Base-by-base conservation (phyloP, 2,329 filamentous ascomycete genomes). In the Neonectria coccinea region DNA sequence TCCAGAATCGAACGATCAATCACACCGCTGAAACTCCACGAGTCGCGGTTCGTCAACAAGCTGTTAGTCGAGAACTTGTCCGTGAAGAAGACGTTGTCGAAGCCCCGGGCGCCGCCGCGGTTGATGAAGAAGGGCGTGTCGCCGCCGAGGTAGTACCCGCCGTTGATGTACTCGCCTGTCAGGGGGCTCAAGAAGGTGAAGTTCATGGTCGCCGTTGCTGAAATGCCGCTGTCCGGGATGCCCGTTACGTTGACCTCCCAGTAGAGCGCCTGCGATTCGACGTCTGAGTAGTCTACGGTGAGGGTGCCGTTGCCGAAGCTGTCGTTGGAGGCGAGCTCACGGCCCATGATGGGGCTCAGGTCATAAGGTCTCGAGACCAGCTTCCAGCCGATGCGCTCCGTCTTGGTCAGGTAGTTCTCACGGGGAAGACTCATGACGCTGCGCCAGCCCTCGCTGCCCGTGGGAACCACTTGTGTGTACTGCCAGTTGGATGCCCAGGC, bases 191-290 rank as follows among this genome's bases (percentile, higher is more conserved):
- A 9, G 29, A 77, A 71, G 0, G 71, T 75, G 29, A 79, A 77
- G 45, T 77, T 75, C 31, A 79, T 45, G 0, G 71, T 72, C 1
- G 76, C 73, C 1, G 65, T 67, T 3, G 69, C 47, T 0, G 68
- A 20, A 0, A 75, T 50, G 2, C 68, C 68, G 0, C 25, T 54
- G 1, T 69, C 51, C 0, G 75, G 72, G 7, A 77, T 67, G 0
- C 75, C 78, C 10, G 83, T 85, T 42, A 89, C 77, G 64, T 86
- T 86, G 48, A 83, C 81, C 58, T 86, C 83, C 70, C 89, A 83
- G 70, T 85, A 87, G 3, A 89, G 69, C 0, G 87, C 85, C 7
- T 83, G 82, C 1, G 68, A 70, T 11, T 66, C 47, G 5, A 70
- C 57, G 4, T 60, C 51, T 1, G 82, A 79, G 75, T 86, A 89